Evolutionary conservation across 2,329 filamentous ascomycete species (phyloP).

Genomic region (Davidsoniella eucalypti): DNA sequence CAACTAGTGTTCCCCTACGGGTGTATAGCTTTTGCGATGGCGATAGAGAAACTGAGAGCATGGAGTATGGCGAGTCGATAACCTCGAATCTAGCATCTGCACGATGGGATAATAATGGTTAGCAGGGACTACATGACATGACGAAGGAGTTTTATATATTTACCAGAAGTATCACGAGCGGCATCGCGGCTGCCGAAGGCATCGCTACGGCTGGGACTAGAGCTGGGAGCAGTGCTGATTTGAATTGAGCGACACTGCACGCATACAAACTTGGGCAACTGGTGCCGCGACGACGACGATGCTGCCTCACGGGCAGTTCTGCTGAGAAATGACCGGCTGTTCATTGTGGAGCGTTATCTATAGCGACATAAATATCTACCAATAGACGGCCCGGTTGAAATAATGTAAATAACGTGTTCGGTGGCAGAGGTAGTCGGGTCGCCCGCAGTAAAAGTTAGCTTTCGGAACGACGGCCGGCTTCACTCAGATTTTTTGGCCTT

Average conservation of each 20-base stretch:
- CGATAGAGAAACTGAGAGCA: slow-evolving; percentile 83
- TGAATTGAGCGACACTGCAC: slow-evolving; percentile 43
- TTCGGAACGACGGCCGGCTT: neutral
- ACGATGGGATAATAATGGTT: neutral
- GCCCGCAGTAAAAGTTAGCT: neutral
- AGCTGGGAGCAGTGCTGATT: slow-evolving; percentile 44
- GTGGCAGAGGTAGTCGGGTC: neutral
- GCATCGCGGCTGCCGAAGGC: slow-evolving; percentile 39
- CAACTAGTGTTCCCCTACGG: slow-evolving; percentile 76
- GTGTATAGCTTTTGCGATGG: slow-evolving; percentile 91
- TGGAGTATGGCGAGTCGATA: slow-evolving; percentile 76
- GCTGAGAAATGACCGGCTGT: neutral
- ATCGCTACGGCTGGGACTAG: slow-evolving; percentile 38
- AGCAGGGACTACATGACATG: neutral
- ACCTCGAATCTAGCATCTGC: slow-evolving; percentile 91
- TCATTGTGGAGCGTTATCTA: slow-evolving; percentile 2
- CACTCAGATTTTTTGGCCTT: too few species aligned
- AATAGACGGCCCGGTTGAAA: neutral
- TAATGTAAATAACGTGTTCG: neutral
- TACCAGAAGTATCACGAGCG: slow-evolving; percentile 35
- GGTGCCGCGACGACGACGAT: slow-evolving; percentile 12
- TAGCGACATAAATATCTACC: neutral
- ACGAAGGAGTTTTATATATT: slow-evolving; percentile 3
- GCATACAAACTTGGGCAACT: slow-evolving; percentile 27
- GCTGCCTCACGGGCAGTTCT: slow-evolving; percentile 1